phyloP scores from a whole-genome alignment of 129 eudicot genomes.

The Rutidosis leptorrhynchoides region DNA sequence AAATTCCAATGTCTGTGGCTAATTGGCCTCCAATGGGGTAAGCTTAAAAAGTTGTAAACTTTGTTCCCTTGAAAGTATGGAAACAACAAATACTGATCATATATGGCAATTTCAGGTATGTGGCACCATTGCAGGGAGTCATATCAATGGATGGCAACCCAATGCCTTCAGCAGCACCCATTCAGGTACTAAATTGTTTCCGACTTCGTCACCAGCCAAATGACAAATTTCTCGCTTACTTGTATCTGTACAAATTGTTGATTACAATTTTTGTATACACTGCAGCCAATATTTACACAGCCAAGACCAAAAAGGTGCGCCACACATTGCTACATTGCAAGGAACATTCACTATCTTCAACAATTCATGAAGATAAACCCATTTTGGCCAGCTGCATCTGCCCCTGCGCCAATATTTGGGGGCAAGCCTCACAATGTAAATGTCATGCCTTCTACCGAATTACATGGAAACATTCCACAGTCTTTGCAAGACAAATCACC shows the following conservation, averaged over 20 bases:
- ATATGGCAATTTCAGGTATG: slow-evolving; percentile 51
- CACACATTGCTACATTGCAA: slow-evolving; percentile 89
- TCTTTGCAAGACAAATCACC: slow-evolving; percentile 61
- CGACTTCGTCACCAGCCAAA: neutral
- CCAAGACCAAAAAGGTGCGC: slow-evolving; percentile 94
- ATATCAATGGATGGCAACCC: slow-evolving; percentile 73
- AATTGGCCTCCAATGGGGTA: slow-evolving; percentile 99
- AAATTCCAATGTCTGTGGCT: slow-evolving; percentile 67
- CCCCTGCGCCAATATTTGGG: slow-evolving; percentile 64
- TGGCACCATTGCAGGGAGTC: slow-evolving; percentile 94
- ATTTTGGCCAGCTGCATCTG: slow-evolving; percentile 76
- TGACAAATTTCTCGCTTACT: neutral
- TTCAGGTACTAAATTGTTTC: slow-evolving; percentile 48
- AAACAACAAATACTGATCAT: slow-evolving; percentile 12
- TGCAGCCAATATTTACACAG: slow-evolving; percentile 80
- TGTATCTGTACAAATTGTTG: neutral
- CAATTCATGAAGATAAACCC: slow-evolving; percentile 83
- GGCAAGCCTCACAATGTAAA: slow-evolving; percentile 62
- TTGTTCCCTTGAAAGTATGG: neutral
- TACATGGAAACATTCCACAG: slow-evolving; percentile 47
- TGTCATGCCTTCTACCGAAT: slow-evolving; percentile 57
- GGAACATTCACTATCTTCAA: slow-evolving; percentile 67
- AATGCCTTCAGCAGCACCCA: slow-evolving; percentile 60
- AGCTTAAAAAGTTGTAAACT: slow-evolving; percentile 8
- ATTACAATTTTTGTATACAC: neutral